A percentile compares a stretch with the other conserved stretches of the same genome.
These are phyloP conservation scores for Neopestalotiopsis sp. DNA, from an alignment of 2,329 filamentous ascomycete species.

Conservation along the genomic window DNA sequence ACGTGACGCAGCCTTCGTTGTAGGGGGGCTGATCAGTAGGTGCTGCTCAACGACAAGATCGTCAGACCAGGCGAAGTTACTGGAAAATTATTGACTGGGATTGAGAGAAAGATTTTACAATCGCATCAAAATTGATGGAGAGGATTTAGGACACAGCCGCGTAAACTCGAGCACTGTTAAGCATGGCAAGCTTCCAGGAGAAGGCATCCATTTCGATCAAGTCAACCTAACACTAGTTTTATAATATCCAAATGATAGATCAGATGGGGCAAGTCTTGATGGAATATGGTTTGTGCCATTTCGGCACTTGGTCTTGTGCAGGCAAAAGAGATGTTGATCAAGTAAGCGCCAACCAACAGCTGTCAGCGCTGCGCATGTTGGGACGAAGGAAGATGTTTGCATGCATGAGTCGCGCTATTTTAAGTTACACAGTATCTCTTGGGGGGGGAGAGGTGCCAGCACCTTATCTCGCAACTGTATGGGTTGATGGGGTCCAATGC, in stretches of 20 bases:
- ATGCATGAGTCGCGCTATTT: conserved; percentile 1
- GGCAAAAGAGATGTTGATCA: neutral
- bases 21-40: neutral
- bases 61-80: too few relatives aligned
- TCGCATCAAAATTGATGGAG: too few relatives aligned
- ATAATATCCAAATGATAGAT: neutral
- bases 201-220: neutral
- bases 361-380: neutral
- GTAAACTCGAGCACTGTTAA: neutral
- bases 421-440: neutral
- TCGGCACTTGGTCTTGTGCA: neutral
- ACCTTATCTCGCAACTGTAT: neutral
- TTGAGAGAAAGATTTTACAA: too few relatives aligned
- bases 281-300: neutral
- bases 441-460: neutral
- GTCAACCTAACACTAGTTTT: neutral
- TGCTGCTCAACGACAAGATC: too few relatives aligned
- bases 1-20: neutral
- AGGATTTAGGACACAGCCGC: too few relatives aligned
- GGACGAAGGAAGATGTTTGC: neutral
- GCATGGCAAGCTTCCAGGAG: neutral
- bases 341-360: neutral
- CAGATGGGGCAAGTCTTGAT: neutral
- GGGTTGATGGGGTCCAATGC: neutral
- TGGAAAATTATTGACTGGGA: too few relatives aligned